Conservation (phyloP, 148 eudicot genomes). For the Pharnaceum exiguum region DNA sequence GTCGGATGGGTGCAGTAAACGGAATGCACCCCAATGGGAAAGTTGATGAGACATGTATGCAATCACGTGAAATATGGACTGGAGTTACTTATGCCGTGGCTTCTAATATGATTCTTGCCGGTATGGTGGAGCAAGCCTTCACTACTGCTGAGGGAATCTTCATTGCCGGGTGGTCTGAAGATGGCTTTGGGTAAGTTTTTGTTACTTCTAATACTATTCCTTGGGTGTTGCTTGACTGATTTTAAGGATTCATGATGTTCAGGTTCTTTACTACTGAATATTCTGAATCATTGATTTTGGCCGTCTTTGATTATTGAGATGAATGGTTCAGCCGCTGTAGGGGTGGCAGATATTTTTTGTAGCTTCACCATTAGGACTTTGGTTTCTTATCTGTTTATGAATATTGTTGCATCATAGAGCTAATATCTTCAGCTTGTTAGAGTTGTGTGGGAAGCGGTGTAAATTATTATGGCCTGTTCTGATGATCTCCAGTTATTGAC, state of each 20-base stretch:
- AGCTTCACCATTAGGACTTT: no score
- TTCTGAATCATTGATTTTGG: no score
- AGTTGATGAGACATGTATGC: slow-evolving; percentile 98
- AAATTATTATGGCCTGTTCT: neutral
- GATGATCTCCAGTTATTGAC: neutral
- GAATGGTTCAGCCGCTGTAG: no score
- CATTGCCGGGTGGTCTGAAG: slow-evolving; percentile 95
- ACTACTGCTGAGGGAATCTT: slow-evolving; percentile 93
- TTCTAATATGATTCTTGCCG: slow-evolving; percentile 91
- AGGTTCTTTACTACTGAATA: no score
- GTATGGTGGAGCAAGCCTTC: slow-evolving; percentile 88
- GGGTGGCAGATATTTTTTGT: neutral
- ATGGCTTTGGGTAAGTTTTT: slow-evolving; percentile 80
- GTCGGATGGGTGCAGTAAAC: slow-evolving; percentile 94
- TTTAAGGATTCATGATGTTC: no score
- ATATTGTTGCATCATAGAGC: no score
- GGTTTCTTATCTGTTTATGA: no score
- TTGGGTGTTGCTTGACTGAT: no score
- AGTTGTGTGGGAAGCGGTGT: no score
- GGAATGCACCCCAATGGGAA: slow-evolving; percentile 93
- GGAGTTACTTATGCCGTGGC: slow-evolving; percentile 93
- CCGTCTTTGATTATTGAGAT: no score
- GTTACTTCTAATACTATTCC: neutral
- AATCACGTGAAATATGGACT: slow-evolving; percentile 95
- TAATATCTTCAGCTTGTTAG: no score